Percentiles rank a stretch among this genome's conserved stretches.
These are phyloP conservation scores for Pseudofabraea citricarpa DNA, from an alignment of 2,329 filamentous ascomycete species.

Conservation along the genomic window DNA sequence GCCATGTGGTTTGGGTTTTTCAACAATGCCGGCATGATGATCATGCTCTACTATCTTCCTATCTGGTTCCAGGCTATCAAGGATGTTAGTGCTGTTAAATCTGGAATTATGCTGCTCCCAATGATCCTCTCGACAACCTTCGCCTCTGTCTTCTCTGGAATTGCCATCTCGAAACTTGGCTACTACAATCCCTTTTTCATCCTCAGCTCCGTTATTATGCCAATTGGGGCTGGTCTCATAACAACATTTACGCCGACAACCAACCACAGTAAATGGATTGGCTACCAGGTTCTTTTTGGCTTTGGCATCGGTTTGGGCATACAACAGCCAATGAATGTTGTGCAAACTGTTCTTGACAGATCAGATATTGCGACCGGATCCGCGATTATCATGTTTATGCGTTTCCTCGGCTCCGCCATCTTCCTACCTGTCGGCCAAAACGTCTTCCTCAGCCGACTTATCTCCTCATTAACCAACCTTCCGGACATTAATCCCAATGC, in stretches of 20 bases:
- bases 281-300: constrained; percentile 43
- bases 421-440: constrained; percentile 20
- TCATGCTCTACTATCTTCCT: constrained; percentile 24
- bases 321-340: constrained; percentile 42
- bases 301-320: constrained; percentile 38
- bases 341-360: constrained; percentile 33
- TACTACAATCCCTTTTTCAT: constrained; percentile 25
- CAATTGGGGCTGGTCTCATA: constrained; percentile 14
- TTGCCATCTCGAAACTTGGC: constrained; percentile 25
- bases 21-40: constrained; percentile 27
- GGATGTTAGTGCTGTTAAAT: constrained; percentile 9
- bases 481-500: constrained; percentile 5
- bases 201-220: constrained; percentile 3
- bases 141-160: constrained; percentile 26
- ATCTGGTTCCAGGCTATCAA: constrained; percentile 23
- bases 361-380: constrained; percentile 17
- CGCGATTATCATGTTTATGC: constrained; percentile 16
- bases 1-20: constrained; percentile 25
- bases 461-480: constrained; percentile 7
- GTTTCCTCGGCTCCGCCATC: constrained; percentile 14
- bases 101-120: constrained; percentile 20
- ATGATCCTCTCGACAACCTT: constrained; percentile 20
- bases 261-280: constrained; percentile 41
- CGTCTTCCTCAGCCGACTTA: constrained; percentile 16
- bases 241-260: constrained; percentile 40